phyloP scores from a whole-genome alignment of 2,329 filamentous ascomycete genomes.

The Pseudohalonectria lignicola region DNA sequence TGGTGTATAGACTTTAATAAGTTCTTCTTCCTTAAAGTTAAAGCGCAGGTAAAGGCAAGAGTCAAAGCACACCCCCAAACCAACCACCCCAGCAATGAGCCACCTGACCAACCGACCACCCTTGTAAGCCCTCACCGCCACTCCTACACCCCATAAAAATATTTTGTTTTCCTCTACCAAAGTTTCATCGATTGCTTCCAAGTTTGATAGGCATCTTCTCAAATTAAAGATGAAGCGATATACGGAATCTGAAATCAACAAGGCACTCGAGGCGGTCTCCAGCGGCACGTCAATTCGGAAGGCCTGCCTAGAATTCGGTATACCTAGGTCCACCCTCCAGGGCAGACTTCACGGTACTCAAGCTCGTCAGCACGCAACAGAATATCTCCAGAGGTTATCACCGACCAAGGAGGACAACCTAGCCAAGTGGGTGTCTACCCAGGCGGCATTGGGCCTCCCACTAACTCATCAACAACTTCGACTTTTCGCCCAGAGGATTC shows the following conservation, averaged over 20 bases:
- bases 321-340: slow-evolving; percentile 1
- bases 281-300: not conserved
- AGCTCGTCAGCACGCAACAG: not conserved
- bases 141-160: not conserved
- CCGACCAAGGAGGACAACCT: slow-evolving; percentile 2
- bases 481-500: slow-evolving; percentile 4
- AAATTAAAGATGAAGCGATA: not conserved
- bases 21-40: too few relatives aligned
- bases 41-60: too few relatives aligned
- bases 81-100: too few relatives aligned
- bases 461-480: slow-evolving; percentile 4
- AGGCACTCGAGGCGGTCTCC: not conserved
- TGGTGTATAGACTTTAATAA: too few relatives aligned
- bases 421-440: slow-evolving; percentile 3
- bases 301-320: not conserved
- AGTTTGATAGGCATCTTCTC: not conserved
- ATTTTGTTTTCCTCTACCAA: not conserved
- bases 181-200: not conserved
- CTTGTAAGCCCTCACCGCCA: not conserved
- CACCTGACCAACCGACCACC: too few relatives aligned
- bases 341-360: not conserved
- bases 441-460: slow-evolving; percentile 4
- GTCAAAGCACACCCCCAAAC: too few relatives aligned
- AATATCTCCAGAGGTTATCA: not conserved
- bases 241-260: not conserved